Percentiles rank a stretch among this genome's conserved stretches.
Evolutionary conservation across 2,329 filamentous ascomycete genomes (phyloP).

Genomic region (Cordyceps cateniannulata): DNA sequence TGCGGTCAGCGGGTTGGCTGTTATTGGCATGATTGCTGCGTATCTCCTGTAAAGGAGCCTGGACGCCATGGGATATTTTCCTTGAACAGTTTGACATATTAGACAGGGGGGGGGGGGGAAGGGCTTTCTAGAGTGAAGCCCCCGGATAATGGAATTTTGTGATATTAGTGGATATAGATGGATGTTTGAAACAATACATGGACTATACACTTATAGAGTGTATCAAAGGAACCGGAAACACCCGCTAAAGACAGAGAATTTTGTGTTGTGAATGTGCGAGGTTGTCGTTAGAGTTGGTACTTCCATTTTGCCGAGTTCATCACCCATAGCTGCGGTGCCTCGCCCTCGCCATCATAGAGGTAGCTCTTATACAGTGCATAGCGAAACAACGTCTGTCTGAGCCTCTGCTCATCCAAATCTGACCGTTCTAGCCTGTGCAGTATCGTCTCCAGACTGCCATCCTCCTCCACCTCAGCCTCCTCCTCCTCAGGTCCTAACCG

Average conservation of each 20-base stretch:
- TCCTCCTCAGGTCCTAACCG: background rate
- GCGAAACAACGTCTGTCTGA: conserved; percentile 26
- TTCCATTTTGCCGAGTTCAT: conserved; percentile 18
- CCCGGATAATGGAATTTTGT: background rate
- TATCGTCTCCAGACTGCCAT: background rate
- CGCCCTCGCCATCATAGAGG: conserved; percentile 18
- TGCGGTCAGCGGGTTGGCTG: conserved; percentile 28
- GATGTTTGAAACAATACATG: background rate
- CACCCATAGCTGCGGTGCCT: conserved; percentile 27
- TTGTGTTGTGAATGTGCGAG: background rate
- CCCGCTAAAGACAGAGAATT: background rate
- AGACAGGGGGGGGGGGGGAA: background rate
- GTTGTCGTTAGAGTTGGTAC: conserved; percentile 5
- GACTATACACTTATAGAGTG: background rate
- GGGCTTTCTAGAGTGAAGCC: background rate
- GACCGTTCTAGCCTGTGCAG: conserved; percentile 16
- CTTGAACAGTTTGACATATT: background rate
- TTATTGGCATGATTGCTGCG: conserved; percentile 32
- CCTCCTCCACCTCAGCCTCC: conserved; percentile 7
- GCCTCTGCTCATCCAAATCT: conserved; percentile 18
- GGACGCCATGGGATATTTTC: background rate
- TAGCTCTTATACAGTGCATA: conserved; percentile 32
- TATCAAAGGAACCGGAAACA: background rate
- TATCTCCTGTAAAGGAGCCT: conserved; percentile 34
- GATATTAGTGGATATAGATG: background rate